Base-by-base conservation (phyloP, 768 basidiomycete genomes). In the Calocera viscosa region DNA sequence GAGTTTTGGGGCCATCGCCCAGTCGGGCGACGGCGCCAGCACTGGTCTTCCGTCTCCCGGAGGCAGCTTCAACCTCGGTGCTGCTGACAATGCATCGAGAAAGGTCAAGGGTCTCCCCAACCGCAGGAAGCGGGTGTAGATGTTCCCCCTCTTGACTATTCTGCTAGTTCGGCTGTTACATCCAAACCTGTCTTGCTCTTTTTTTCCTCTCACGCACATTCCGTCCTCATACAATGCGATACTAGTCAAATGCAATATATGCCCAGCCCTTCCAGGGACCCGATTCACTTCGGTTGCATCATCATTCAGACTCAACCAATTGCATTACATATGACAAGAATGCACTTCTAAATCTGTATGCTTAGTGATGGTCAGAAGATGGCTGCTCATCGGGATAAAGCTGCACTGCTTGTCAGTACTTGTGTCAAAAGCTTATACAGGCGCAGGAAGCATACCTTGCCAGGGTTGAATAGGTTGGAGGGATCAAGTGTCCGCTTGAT, bases 401-500 rank as follows among this genome's bases (percentile, higher is more conserved):
- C 43, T 47, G 19, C 19, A 7, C 5, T 19, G 43, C 7, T 19
- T 24, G 43, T 7, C 43, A 38, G 43, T 24, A 8, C 43, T 7
- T 24, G 19, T 24, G 16, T 47, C 8, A 17, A 47, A 47, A 38
- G 35, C 8, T 19, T 24, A 10, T 19, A 40, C 39, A 40, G 39
- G 11, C 11, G 39, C 11, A 10, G 19, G 19, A 24, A 47, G 19
- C 68, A 66, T 53, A 76, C 70, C 83, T 94, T 94, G 43, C 89
- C 91, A 7, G 93, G 93, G 74, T 95, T 96, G 75, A 94, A 81
- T 63, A 96, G 78, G 71, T 89, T 85, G 60, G 83, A 73, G 0
- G 93, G 92, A 75, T 95, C 93, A 14, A 93, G 78, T 1, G 86
- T 82, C 41, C 77, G 76, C 76, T 95, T 97, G 71, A 96, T 81